Conservation (phyloP, 257 asterid species). For the Petunia axillaris region DNA sequence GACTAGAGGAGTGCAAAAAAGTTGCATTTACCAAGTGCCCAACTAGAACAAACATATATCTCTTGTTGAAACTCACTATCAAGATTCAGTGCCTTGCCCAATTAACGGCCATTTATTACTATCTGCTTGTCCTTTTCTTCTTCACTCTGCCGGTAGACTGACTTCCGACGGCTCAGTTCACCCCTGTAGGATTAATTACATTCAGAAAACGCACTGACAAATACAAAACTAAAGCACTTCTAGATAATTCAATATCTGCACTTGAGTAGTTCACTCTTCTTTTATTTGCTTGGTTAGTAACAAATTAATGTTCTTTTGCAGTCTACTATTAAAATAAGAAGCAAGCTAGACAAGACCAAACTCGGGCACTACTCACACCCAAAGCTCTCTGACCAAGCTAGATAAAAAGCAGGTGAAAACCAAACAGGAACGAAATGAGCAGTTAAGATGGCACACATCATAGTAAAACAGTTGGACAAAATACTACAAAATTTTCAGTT, state of each 20-base stretch:
- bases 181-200: slow-evolving; percentile 29
- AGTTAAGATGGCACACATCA: neutral
- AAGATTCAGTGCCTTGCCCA: neutral
- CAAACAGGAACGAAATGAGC: no score
- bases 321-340: neutral
- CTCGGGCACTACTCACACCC: neutral
- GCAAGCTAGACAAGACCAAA: neutral
- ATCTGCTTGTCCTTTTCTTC: slow-evolving; percentile 31
- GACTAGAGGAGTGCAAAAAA: neutral
- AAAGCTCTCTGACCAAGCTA: no score
- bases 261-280: neutral
- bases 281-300: neutral
- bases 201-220: slow-evolving; percentile 18
- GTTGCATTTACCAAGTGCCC: slow-evolving; percentile 4
- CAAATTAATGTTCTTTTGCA: slow-evolving; percentile 3
- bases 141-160: slow-evolving; percentile 29
- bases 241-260: neutral
- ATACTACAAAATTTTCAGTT: no score
- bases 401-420: neutral
- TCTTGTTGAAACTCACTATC: neutral
- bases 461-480: no score
- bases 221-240: neutral
- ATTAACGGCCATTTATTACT: slow-evolving; percentile 28
- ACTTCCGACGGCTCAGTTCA: slow-evolving; percentile 34
- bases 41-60: neutral